Evolutionary conservation across 2,329 filamentous ascomycete genomes (phyloP).

Genomic region (Escovopsis weberi): DNA sequence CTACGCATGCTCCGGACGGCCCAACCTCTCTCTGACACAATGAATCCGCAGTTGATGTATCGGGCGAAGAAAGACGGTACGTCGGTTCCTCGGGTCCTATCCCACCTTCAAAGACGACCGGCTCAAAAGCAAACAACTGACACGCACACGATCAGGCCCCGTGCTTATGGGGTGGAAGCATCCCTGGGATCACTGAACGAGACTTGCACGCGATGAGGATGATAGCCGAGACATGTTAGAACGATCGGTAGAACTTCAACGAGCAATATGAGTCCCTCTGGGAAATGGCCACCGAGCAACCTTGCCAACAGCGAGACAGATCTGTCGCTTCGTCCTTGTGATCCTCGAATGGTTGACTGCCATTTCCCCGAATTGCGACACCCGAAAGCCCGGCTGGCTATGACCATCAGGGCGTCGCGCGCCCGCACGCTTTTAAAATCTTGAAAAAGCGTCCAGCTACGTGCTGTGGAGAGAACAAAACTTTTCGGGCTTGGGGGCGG

Average conservation of each 20-base stretch:
- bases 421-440: too few species aligned
- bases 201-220: background rate
- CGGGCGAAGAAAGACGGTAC: slow-evolving; percentile 7
- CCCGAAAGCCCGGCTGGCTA: too few species aligned
- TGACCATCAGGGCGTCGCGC: too few species aligned
- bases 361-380: too few species aligned
- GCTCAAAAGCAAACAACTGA: background rate
- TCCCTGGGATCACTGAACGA: slow-evolving; percentile 5
- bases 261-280: background rate
- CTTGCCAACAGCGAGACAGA: background rate
- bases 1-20: background rate
- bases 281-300: background rate
- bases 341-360: too few species aligned
- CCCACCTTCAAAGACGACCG: background rate
- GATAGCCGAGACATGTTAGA: background rate
- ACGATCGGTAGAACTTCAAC: background rate
- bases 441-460: too few species aligned
- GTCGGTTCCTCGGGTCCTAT: background rate
- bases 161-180: slow-evolving; percentile 6
- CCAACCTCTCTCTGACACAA: background rate
- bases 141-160: background rate
- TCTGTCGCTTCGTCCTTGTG: too few species aligned
- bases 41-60: slow-evolving; percentile 3
- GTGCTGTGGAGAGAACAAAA: too few species aligned
- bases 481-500: too few species aligned